phyloP scores from a whole-genome alignment of 2,329 filamentous ascomycete genomes.

The Curvularia hawaiiensis region DNA sequence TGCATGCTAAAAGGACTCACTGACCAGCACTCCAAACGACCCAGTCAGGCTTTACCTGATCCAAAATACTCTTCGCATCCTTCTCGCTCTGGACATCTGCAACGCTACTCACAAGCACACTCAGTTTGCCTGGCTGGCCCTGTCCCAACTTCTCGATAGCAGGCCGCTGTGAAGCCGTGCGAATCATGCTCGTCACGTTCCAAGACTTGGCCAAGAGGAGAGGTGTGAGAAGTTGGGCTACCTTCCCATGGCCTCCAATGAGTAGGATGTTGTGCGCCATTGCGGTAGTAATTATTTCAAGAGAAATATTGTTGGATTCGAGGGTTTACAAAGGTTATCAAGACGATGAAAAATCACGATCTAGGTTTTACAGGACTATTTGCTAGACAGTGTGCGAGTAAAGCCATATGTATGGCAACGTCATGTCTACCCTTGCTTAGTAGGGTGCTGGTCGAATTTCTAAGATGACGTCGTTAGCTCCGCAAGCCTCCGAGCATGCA shows the following conservation, averaged over 20 bases:
- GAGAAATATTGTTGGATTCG: neutral
- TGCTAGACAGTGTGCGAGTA: neutral
- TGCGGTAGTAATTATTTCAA: neutral
- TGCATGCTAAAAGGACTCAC: constrained; percentile 18
- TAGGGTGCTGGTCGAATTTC: constrained; percentile 8
- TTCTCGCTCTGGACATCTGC: constrained; percentile 70
- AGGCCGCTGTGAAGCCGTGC: constrained; percentile 69
- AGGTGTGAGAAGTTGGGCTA: constrained; percentile 75
- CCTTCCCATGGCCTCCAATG: constrained; percentile 81
- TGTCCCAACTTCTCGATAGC: constrained; percentile 67
- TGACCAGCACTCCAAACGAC: constrained; percentile 71
- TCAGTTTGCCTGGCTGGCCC: constrained; percentile 66
- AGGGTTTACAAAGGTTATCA: neutral
- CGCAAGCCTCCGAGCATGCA: constrained; percentile 10
- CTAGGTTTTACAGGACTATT: no score
- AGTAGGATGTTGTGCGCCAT: constrained; percentile 62
- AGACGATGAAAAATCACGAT: neutral
- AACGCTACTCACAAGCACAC: constrained; percentile 72
- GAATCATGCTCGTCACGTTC: constrained; percentile 79
- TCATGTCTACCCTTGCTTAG: neutral
- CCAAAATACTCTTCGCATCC: constrained; percentile 67
- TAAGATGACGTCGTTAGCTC: constrained; percentile 20
- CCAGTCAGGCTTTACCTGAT: constrained; percentile 66
- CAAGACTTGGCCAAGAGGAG: constrained; percentile 75
- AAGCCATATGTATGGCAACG: neutral